Base-by-base conservation (phyloP, 768 basidiomycete genomes). In the Collybiopsis confluens region DNA sequence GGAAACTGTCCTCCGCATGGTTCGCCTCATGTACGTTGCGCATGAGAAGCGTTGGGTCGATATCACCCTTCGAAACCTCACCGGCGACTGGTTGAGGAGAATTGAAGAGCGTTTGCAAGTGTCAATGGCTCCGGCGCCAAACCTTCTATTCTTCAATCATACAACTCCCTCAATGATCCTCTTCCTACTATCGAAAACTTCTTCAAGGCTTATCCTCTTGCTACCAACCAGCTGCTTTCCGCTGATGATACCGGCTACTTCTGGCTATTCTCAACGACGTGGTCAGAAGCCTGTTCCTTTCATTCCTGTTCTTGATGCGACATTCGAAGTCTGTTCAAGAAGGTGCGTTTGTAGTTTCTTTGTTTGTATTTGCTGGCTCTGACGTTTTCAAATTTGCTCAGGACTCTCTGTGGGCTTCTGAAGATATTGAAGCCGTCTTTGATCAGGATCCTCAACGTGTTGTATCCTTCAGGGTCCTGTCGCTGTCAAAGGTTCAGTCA, bases 321-420 rank as follows among this genome's bases (percentile, higher is more conserved):
- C 72, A 60, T 98, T 98, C 65, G 92, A 95, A 67, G 94, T 98
- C 47, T 99, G 97, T 98, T 99, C 77, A 98, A 99, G 81, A 99
- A 99, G 88, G 92, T 90, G 56, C 4, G 16, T 41, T 33, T 27
- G 4, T 24, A 28, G 38, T 47, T 23, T 44, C 52, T 18, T 45
- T 21, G 42, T 47, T 23, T 4, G 44, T 50, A 24, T 7, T 28
- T 45, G 55, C 41, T n/a, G n/a, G n/a, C 45, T 57, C 57, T 60
- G 23, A 67, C 51, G 20, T 23, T 52, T 26, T 21, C n/a, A n/a
- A n/a, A n/a, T n/a, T n/a, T n/a, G n/a, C 47, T 20, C 60, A 92
- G 90, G 96, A 98, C 68, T 98, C 96, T 5, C 82, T 98, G 9
- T 98, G 96, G 95, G 90, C 90, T 37, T 90, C 93, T 2, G n/a